Base-by-base conservation (phyloP, 805 yeast species). In the Cyberlindnera mrakii region DNA sequence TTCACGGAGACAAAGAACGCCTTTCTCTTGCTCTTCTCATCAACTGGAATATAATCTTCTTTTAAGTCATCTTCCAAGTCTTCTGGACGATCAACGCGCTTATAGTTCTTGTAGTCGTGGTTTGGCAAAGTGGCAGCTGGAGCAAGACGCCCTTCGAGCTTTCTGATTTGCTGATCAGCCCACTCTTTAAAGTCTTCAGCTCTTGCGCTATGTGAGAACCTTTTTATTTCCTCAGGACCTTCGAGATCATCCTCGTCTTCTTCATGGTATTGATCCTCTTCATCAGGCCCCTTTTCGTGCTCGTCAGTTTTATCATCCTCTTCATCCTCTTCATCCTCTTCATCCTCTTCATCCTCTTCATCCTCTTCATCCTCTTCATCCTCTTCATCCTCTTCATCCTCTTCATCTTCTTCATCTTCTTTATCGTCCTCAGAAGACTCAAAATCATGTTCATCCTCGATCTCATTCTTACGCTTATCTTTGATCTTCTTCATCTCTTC, bases 161-260 rank as follows among this genome's bases (percentile, higher is more conserved):
- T 70, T 45, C 82, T 77, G 4, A 81, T 76, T 55, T 85, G 85
- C 30, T 72, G 64, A 51, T 82, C 85, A 0, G 96, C 96, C 98
- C 99, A 93, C 16, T 76, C 75, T 63, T 85, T 86, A 70, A 93
- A 93, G 15, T 79, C 75, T 31, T 71, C 69, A 1, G 87, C 91
- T 36, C 65, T 66, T 27, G 70, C 59, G 33, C 64, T 59, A 48
- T 71, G 80, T 31, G 67, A 65, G 33, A 73, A 73, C 53, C 68
- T 74, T 29, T 58, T 63, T 18, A 53, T 57, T 30, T 67, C 65
- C 53, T 68, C 75, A 27, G 57, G 62, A n/a, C 52, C 58, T n/a
- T 44, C 47, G 7, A 33, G 39, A 1, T 15, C 48, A 1, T 63
- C 74, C 3, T 64, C 75, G 2, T 61, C 76, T 1, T 54, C 74